Evolutionary conservation across 1,284 basidiomycete species (phyloP).

Genomic region (Cryptococcus depauperatus): DNA sequence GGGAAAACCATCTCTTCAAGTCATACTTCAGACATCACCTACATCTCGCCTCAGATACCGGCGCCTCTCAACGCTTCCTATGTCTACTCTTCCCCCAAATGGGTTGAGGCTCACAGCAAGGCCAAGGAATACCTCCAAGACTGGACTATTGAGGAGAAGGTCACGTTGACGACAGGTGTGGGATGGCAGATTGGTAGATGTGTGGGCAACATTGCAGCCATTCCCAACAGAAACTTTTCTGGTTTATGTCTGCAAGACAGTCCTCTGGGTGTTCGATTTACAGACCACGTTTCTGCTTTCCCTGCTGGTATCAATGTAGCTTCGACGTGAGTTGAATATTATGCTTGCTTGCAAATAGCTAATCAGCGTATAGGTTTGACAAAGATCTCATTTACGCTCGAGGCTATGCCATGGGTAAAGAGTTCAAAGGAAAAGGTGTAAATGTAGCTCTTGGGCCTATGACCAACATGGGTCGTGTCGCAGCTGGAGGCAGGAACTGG

Average conservation of each 20-base stretch:
- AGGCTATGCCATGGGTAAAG: slow-evolving; percentile 65
- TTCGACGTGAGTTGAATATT: slow-evolving; percentile 50
- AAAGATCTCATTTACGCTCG: slow-evolving; percentile 62
- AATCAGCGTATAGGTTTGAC: slow-evolving; percentile 51
- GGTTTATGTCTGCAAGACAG: slow-evolving; percentile 58
- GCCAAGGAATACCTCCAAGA: slow-evolving; percentile 40
- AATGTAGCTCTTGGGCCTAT: slow-evolving; percentile 57
- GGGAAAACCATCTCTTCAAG: too few species aligned
- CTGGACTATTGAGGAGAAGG: slow-evolving; percentile 48
- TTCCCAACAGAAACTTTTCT: slow-evolving; percentile 56
- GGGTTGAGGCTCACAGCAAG: slow-evolving; percentile 29
- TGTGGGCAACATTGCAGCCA: slow-evolving; percentile 59
- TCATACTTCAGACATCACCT: too few species aligned
- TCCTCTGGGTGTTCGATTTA: slow-evolving; percentile 55
- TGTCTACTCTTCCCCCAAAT: slow-evolving; percentile 10
- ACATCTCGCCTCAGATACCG: slow-evolving; percentile 6
- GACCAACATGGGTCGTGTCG: slow-evolving; percentile 52
- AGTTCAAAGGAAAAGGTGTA: slow-evolving; percentile 71
- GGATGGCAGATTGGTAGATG: slow-evolving; percentile 49
- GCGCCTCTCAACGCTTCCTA: slow-evolving; percentile 7
- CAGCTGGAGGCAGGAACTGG: slow-evolving; percentile 69
- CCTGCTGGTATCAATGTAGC: slow-evolving; percentile 66
- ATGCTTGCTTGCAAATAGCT: neutral
- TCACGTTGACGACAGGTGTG: slow-evolving; percentile 45
- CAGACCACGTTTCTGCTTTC: slow-evolving; percentile 58